A percentile compares a stretch with the other conserved stretches of the same genome.
Conservation (phyloP, 78 protist species). For the Cavenderia fasciculata region DNA sequence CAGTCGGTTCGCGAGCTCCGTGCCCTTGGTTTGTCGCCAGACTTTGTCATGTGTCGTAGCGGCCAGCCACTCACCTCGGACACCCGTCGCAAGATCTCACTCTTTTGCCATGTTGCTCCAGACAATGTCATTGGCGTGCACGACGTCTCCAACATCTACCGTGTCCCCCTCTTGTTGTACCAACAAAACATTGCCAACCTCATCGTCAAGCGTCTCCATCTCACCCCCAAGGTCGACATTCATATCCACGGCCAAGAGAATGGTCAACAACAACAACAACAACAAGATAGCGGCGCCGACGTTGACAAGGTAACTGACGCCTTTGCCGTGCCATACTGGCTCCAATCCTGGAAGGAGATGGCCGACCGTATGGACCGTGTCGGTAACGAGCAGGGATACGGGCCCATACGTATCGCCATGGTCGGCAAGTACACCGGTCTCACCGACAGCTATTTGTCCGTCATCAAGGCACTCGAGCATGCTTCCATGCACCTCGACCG, state of each 20-base stretch:
- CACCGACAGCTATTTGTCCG: slow-evolving; percentile 93
- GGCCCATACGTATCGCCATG: slow-evolving; percentile 82
- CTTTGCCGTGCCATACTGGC: slow-evolving; percentile 30
- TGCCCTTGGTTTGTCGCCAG: slow-evolving; percentile 95
- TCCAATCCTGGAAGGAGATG: slow-evolving; percentile 51
- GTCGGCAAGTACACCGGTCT: slow-evolving; percentile 96
- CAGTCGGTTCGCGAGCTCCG: slow-evolving; percentile 91
- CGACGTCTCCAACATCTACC: slow-evolving; percentile 93
- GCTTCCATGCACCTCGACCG: slow-evolving; percentile 80
- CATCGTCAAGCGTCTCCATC: slow-evolving; percentile 32
- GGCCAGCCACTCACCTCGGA: slow-evolving; percentile 70
- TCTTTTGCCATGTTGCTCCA: slow-evolving; percentile 93
- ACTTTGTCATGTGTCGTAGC: slow-evolving; percentile 93
- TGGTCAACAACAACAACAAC: neutral
- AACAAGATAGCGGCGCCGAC: neutral
- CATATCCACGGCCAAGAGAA: neutral
- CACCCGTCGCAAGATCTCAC: slow-evolving; percentile 85
- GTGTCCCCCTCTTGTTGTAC: slow-evolving; percentile 91
- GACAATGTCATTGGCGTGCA: slow-evolving; percentile 88
- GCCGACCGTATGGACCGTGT: slow-evolving; percentile 75
- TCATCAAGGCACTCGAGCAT: slow-evolving; percentile 92
- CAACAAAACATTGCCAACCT: slow-evolving; percentile 53
- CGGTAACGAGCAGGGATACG: slow-evolving; percentile 30
- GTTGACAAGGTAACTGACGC: neutral
- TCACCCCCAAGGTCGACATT: slow-evolving; percentile 36